Evolutionary conservation across 1,139 yeast species (phyloP), one percentile per base, ranked within the genome.

Genomic region (Magnusiomyces tetraspermus): DNA sequence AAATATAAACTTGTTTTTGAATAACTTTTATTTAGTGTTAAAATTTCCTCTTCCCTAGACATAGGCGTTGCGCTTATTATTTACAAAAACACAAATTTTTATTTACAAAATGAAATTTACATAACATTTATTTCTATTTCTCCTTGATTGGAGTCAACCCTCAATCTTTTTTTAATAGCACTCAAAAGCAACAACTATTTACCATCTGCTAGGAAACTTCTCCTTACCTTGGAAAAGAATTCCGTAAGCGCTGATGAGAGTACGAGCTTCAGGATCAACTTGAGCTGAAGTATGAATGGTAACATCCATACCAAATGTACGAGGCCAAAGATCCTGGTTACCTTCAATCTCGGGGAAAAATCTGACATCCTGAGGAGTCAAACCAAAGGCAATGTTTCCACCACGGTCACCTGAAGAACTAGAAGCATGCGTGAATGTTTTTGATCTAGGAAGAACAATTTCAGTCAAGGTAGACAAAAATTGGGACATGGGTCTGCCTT

Each of bases 341-440:
- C 83, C 80, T 67, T 90, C 96, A 58, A 94, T 81, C 70, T 94
- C 98, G 1, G 99, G 98, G 76, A 94, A 94, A 63, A 76, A 77
- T 63, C 80, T 80, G 54, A 86, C 80, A 63, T 87, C 89, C 54
- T 84, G 88, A 1, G 88, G 79, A 48, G 78, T 79, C 60, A 94
- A 72, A 45, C 97, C 97, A 65, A 94, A 83, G 19, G 95, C 77
- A 56, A 94, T 78, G 67, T 88, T 87, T 53, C 98, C 99, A 62
- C 76, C 78, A 53, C 78, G 75, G 67, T 90, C 97, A 56, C 98
- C 98, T 2, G 92, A 73, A 46, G 78, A 74, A 67, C 80, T 80
- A 49, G 81, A 78, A 53, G 94, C 76, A 50, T 97, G 97, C 59
- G 74, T 72, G 69, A 86, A 92, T 49, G 90, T 87, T 77, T 95